Evolutionary conservation across 345 rosid species (phyloP).

Genomic region (Aquilaria sinensis): DNA sequence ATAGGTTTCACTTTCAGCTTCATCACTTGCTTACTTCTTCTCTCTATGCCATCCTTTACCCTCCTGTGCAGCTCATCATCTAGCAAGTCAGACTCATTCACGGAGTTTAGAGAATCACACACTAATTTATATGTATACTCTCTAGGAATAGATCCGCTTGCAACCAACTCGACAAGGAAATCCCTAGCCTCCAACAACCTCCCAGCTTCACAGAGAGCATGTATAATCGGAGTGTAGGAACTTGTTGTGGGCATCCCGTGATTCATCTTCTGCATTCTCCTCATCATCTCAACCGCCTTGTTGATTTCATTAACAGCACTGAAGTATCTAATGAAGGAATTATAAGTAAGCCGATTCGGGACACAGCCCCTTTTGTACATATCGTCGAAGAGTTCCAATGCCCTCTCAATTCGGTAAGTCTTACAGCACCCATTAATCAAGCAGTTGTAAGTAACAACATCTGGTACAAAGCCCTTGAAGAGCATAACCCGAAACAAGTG

Average conservation of each 20-base stretch:
- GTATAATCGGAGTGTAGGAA: constrained; percentile 74
- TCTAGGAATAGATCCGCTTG: constrained; percentile 65
- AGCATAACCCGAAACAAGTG: constrained; percentile 80
- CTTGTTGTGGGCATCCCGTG: constrained; percentile 64
- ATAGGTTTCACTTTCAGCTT: constrained; percentile 59
- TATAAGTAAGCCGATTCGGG: constrained; percentile 67
- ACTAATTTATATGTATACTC: constrained; percentile 77
- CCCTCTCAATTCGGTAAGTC: constrained; percentile 65
- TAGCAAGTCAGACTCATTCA: constrained; percentile 25
- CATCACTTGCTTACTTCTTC: constrained; percentile 48
- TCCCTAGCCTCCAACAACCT: constrained; percentile 48
- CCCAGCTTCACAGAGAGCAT: constrained; percentile 67
- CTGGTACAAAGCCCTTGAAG: constrained; percentile 71
- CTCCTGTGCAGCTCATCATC: constrained; percentile 36
- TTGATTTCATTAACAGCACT: constrained; percentile 76
- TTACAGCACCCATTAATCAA: constrained; percentile 88
- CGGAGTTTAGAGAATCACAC: constrained; percentile 40
- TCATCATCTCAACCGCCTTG: constrained; percentile 63
- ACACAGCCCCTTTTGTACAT: constrained; percentile 64
- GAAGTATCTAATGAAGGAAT: constrained; percentile 74
- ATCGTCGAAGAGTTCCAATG: constrained; percentile 67
- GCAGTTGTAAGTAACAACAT: constrained; percentile 80
- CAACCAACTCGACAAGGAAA: constrained; percentile 66
- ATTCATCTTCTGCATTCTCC: constrained; percentile 60
- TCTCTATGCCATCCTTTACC: constrained; percentile 42